Evolutionary conservation across 176 grass and related monocot species (phyloP).

Genomic region (Zea mays): Zm-B73-REFERENCE-NAM-5.0 NC_050098.1:191463001-191463500

Average conservation of each 20-base stretch:
- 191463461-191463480: no score
- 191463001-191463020: conserved; percentile 59
- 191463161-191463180: conserved; percentile 62
- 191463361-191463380: background rate
- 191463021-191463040: conserved; percentile 70
- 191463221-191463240: conserved; percentile 45
- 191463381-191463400: background rate
- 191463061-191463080: background rate
- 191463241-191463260: conserved; percentile 55
- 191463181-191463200: conserved; percentile 47
- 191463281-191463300: conserved; percentile 64
- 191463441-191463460: no score
- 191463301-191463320: background rate
- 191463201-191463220: conserved; percentile 57
- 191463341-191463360: background rate
- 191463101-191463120: conserved; percentile 35
- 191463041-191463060: background rate
- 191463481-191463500: no score
- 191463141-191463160: conserved; percentile 47
- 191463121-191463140: conserved; percentile 79
- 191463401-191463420: no score
- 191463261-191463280: conserved; percentile 51
- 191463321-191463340: background rate
- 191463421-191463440: no score
- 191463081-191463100: background rate